Conservation (phyloP, 805 yeast species). For the Metschnikowia borealis region DNA sequence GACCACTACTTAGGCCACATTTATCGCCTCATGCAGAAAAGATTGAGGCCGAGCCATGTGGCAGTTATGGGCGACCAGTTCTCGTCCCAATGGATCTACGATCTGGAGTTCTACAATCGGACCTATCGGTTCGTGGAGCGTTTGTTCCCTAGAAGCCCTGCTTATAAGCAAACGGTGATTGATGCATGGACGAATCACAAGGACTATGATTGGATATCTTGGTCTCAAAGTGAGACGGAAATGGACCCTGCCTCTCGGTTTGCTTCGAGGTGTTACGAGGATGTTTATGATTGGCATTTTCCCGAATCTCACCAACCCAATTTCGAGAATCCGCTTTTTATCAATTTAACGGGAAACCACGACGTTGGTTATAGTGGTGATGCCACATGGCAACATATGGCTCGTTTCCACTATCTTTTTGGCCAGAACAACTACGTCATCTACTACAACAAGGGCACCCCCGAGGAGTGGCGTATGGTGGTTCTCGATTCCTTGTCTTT, state of each 20-base stretch:
- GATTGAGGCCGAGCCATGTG: slow-evolving; percentile 73
- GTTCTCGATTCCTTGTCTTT: slow-evolving; percentile 77
- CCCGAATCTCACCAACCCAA: slow-evolving; percentile 25
- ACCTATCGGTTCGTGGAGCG: slow-evolving; percentile 72
- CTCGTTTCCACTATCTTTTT: slow-evolving; percentile 66
- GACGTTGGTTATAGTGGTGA: slow-evolving; percentile 96
- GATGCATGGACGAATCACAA: slow-evolving; percentile 48
- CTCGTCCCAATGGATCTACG: slow-evolving; percentile 92
- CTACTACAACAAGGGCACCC: slow-evolving; percentile 58
- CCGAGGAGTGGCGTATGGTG: slow-evolving; percentile 83
- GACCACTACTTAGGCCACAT: slow-evolving; percentile 87
- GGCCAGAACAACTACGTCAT: slow-evolving; percentile 85
- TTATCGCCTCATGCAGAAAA: slow-evolving; percentile 55
- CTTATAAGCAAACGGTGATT: slow-evolving; percentile 46
- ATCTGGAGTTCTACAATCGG: slow-evolving; percentile 78
- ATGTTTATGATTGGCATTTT: slow-evolving; percentile 66
- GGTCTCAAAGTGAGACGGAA: slow-evolving; percentile 39
- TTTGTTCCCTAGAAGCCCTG: slow-evolving; percentile 55
- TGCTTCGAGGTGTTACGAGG: slow-evolving; percentile 40
- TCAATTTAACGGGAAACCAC: slow-evolving; percentile 91
- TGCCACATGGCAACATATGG: slow-evolving; percentile 86
- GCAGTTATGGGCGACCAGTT: slow-evolving; percentile 91
- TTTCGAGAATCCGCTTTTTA: slow-evolving; percentile 58
- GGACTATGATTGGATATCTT: slow-evolving; percentile 51
- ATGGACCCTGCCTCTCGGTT: slow-evolving; percentile 35